Evolutionary conservation across 2,329 filamentous ascomycete species (phyloP).

Genomic region (Aspergillus sp.): DNA sequence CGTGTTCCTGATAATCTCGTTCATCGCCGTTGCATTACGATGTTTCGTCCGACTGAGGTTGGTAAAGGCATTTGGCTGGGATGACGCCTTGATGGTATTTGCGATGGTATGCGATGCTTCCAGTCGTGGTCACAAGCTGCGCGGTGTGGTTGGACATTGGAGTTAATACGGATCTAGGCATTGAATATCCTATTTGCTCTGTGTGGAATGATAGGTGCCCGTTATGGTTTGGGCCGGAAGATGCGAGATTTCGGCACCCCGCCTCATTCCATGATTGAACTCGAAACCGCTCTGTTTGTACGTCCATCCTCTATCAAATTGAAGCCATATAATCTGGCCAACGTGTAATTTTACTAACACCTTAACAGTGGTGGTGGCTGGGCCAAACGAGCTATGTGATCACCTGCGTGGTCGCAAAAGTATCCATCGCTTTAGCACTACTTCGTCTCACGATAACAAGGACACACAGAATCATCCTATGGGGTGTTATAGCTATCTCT

Average conservation of each 20-base stretch:
- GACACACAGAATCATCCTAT: slow-evolving; percentile 49
- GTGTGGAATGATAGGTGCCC: slow-evolving; percentile 35
- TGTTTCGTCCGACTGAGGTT: slow-evolving; percentile 37
- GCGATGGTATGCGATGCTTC: slow-evolving; percentile 31
- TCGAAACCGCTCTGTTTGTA: slow-evolving; percentile 37
- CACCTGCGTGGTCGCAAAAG: slow-evolving; percentile 49
- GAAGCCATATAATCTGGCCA: neutral
- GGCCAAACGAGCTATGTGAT: slow-evolving; percentile 57
- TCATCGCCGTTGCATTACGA: slow-evolving; percentile 34
- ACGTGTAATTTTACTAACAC: neutral
- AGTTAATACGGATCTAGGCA: slow-evolving; percentile 18
- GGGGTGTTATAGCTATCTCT: slow-evolving; percentile 48
- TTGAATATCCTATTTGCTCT: slow-evolving; percentile 36
- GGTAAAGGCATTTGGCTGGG: slow-evolving; percentile 39
- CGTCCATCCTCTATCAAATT: slow-evolving; percentile 8
- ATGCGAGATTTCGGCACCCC: slow-evolving; percentile 11
- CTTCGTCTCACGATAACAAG: slow-evolving; percentile 51
- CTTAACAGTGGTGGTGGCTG: slow-evolving; percentile 51
- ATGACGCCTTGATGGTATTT: slow-evolving; percentile 39
- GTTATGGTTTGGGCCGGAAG: slow-evolving; percentile 34
- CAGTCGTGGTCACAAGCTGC: neutral
- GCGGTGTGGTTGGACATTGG: neutral
- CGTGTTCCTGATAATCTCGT: slow-evolving; percentile 32
- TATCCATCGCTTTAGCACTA: slow-evolving; percentile 56
- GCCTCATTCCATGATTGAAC: slow-evolving; percentile 13